Conservation (phyloP, 208 protist species). For the Crithidia thermophila region DNA sequence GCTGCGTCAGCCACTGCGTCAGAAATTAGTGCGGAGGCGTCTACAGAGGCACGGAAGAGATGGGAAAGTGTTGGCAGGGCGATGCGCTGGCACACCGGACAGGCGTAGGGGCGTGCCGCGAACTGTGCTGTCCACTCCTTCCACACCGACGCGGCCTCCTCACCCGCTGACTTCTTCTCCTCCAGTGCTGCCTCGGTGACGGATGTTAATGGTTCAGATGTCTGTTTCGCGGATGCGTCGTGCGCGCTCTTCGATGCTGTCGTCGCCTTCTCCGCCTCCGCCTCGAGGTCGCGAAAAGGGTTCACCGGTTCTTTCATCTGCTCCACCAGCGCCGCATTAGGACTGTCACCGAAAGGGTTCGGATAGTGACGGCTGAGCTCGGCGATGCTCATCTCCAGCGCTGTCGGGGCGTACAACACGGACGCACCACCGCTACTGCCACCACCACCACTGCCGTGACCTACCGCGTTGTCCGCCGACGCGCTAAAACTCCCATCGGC, state of each 20-base stretch:
- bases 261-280: conserved; percentile 36
- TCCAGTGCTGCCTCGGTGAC: neutral
- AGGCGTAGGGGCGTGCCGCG: conserved; percentile 21
- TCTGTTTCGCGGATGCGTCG: neutral
- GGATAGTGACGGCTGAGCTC: conserved; percentile 78
- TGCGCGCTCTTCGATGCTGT: conserved; percentile 12
- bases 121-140: conserved; percentile 15
- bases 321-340: conserved; percentile 62
- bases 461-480: too few relatives aligned
- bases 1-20: too few relatives aligned
- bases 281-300: conserved; percentile 69
- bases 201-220: too few relatives aligned
- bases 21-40: too few relatives aligned
- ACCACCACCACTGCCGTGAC: neutral
- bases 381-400: conserved; percentile 42
- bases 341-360: conserved; percentile 83
- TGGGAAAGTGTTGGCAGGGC: neutral
- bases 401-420: conserved; percentile 6
- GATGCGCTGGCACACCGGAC: conserved; percentile 29
- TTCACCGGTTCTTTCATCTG: conserved; percentile 79
- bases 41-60: too few relatives aligned
- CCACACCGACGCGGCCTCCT: neutral
- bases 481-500: conserved; percentile 21
- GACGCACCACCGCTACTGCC: neutral
- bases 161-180: neutral